phyloP scores from a whole-genome alignment of 1,284 basidiomycete species.

The Cryptococcus sp. region DNA sequence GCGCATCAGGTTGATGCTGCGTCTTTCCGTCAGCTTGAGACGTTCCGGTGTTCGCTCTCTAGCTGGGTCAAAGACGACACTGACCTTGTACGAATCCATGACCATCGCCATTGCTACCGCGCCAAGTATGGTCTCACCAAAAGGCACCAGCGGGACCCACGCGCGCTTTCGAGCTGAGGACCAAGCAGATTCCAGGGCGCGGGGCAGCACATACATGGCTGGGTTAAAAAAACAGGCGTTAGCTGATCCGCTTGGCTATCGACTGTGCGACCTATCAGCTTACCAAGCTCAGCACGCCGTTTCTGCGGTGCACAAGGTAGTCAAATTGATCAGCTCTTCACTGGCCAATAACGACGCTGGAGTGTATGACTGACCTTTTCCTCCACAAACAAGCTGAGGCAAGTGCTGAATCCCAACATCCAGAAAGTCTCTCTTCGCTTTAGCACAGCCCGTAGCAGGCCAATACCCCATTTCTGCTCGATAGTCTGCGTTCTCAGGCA shows the following conservation, averaged over 20 bases:
- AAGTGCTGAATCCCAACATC: slow-evolving; percentile 73
- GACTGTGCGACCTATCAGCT: slow-evolving; percentile 3
- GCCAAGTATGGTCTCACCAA: slow-evolving; percentile 68
- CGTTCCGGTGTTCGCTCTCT: background rate
- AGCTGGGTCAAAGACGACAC: slow-evolving; percentile 3
- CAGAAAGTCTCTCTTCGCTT: slow-evolving; percentile 72
- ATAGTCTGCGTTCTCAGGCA: slow-evolving; percentile 61
- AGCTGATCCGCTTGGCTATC: background rate
- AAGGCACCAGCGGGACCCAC: slow-evolving; percentile 67
- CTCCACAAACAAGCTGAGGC: slow-evolving; percentile 81
- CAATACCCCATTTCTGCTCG: slow-evolving; percentile 60
- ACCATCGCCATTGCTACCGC: slow-evolving; percentile 85
- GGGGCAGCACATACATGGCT: slow-evolving; percentile 95
- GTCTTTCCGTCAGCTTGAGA: slow-evolving; percentile 22
- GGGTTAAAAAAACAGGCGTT: background rate
- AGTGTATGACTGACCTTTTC: slow-evolving; percentile 59
- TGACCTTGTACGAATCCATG: slow-evolving; percentile 66
- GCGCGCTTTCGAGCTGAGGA: slow-evolving; percentile 72
- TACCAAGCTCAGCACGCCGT: slow-evolving; percentile 51
- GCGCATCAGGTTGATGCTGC: slow-evolving; percentile 83
- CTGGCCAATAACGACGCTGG: background rate
- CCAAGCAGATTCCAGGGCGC: slow-evolving; percentile 86
- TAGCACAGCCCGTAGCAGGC: slow-evolving; percentile 60
- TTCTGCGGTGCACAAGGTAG: slow-evolving; percentile 26
- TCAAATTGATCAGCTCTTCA: background rate